Base-by-base conservation (phyloP, 768 basidiomycete genomes). In the Rhizopogon rudus region DNA sequence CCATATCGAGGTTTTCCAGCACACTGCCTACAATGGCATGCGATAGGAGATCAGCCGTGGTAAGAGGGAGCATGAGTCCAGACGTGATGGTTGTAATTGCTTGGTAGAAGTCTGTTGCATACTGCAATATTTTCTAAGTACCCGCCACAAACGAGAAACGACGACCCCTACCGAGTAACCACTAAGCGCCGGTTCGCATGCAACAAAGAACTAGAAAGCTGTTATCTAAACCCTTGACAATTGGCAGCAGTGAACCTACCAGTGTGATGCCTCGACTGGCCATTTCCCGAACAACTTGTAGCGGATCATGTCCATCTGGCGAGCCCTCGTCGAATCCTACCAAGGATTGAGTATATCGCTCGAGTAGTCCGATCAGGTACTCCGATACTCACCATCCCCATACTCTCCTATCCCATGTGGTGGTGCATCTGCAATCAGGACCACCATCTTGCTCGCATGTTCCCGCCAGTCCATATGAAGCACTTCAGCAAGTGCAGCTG, bases 1-100 rank as follows among this genome's bases (percentile, higher is more conserved):
- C 96, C 96, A 98, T 96, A 70, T 98, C 96, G 57, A 98, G 84
- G 65, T 98, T 97, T 75, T 98, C 96, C 29, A 98, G 79, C 42
- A 98, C 95, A 68, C 91, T 92, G 35, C 94, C 96, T 54, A 95
- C 93, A 56, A 98, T 98, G 31, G 96, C 96, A 65, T 96, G 93
- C 16, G 95, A 84, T 46, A 98, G 84, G 39, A 97, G 81, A 70
- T 94, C 91, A 46, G 96, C 96, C 20, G 94, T 98, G 12, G 94
- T 95, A 48, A 98, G 79, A 2, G 96, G 96, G 7, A 98, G 81
- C 93, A 98, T 97, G 51, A 95, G 80, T 13, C 95, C 96, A 14
- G 93, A 96, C 5, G 95, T 96, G 65, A 98, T 93, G 61, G 80
- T 81, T 29, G 91, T 92, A 60, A 98, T 83, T 28, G 93, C 95